Evolutionary conservation across 345 rosid genomes (phyloP).

Genomic region (Brassica carinata): DNA sequence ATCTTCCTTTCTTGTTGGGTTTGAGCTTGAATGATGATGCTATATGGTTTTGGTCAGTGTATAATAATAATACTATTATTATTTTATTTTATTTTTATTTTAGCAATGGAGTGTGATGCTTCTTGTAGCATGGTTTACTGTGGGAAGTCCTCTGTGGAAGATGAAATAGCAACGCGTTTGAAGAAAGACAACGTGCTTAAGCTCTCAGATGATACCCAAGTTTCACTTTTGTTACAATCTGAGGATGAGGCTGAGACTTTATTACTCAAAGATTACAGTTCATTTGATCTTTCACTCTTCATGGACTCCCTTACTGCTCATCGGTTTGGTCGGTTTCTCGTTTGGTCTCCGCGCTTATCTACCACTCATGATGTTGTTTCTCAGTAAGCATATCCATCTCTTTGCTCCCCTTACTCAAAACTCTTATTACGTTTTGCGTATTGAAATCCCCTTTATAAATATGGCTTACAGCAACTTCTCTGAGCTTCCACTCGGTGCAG

Average conservation of each 20-base stretch:
- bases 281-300: conserved; percentile 48
- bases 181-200: conserved; percentile 52
- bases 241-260: conserved; percentile 42
- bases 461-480: conserved; percentile 61
- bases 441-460: neutral
- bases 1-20: no score
- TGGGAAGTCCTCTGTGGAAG: conserved; percentile 64
- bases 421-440: neutral
- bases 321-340: conserved; percentile 71
- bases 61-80: neutral
- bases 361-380: conserved; percentile 84
- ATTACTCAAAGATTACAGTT: conserved; percentile 23
- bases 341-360: conserved; percentile 75
- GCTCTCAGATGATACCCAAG: conserved; percentile 44
- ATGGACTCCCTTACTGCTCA: conserved; percentile 58
- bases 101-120: neutral
- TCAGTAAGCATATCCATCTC: conserved; percentile 49
- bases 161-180: conserved; percentile 52
- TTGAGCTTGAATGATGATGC: neutral
- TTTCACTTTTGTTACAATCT: conserved; percentile 49
- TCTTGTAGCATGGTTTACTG: conserved; percentile 50
- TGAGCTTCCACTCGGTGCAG: conserved; percentile 79
- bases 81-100: neutral
- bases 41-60: neutral
- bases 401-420: neutral